Base-by-base conservation (phyloP, 2,329 filamentous ascomycete genomes). In the Cytospora schulzeri region DNA sequence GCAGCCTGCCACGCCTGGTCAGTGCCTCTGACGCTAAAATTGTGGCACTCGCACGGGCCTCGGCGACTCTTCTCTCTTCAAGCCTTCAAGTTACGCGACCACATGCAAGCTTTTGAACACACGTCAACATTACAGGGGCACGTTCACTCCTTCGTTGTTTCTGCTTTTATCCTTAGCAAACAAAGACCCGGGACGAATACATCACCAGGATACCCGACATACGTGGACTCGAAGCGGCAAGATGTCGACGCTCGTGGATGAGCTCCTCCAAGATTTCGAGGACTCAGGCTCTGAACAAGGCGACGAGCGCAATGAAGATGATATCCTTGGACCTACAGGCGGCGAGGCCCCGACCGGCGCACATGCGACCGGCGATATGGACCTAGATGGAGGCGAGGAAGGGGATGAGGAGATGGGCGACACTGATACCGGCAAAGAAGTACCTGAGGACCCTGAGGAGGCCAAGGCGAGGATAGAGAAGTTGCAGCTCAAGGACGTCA, bases 161-260 rank as follows among this genome's bases (percentile, higher is more conserved):
- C 52, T 54, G 17, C 15, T 29, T 4, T 9, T 56, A 7, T 15
- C 29, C n/a, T 41, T 5, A 56, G 15, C 26, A n/a, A 56, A 17
- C 45, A 26, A n/a, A 17, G 31, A 19, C 5, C 12, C n/a, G 24
- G 11, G 15, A 35, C 45, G 17, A 48, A 6, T 19, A 22, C 1
- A 3, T 1, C 15, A 5, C 4, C 4, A 17, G 48, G 26, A 50
- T 17, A 54, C 15, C 50, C n/a, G 17, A 55, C 35, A 52, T 50
- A 53, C 9, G 57, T 14, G 29, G 11, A 31, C 56, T 57, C 24
- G n/a, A 24, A 8, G n/a, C 5, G 63, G 31, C 72, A 76, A 67
- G 60, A 96, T 97, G 93, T 92, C 94, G 75, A 96, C 92, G 53
- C 85, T 96, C 68, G 94, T 92, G 68, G 93, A 98, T 73, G 94